A percentile compares a stretch with the other conserved stretches of the same genome.
Conservation (phyloP, 352 stramenopile genomes). For the Phytophthora litchii region DNA sequence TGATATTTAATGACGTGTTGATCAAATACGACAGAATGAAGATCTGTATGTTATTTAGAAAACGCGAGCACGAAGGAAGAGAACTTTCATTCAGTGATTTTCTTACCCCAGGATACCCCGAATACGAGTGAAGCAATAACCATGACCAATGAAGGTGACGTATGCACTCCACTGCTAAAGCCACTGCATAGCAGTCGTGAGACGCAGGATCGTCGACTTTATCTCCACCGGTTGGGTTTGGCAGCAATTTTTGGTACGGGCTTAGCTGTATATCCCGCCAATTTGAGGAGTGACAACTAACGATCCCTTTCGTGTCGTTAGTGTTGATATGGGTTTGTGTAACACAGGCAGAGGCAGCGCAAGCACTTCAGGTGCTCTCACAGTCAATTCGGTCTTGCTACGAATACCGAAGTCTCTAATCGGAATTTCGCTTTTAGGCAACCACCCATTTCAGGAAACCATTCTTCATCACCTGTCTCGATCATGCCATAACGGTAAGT, state of each 20-base stretch:
- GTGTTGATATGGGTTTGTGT: constrained; percentile 8
- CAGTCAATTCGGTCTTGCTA: too few relatives aligned
- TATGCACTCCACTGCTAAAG: neutral
- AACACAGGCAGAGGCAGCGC: constrained; percentile 13
- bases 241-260: constrained; percentile 1
- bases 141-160: neutral
- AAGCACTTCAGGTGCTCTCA: constrained; percentile 9
- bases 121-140: neutral
- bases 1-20: too few relatives aligned
- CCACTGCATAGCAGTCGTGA: neutral
- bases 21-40: too few relatives aligned
- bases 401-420: too few relatives aligned
- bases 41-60: too few relatives aligned
- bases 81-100: neutral
- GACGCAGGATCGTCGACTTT: neutral
- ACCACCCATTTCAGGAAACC: constrained; percentile 11
- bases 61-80: too few relatives aligned
- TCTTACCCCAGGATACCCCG: neutral
- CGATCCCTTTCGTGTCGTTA: neutral
- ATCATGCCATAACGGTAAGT: constrained; percentile 17
- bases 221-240: constrained; percentile 3
- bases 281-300: neutral
- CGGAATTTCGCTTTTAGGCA: neutral
- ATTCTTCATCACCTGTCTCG: constrained; percentile 18
- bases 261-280: too few relatives aligned